Evolutionary conservation across 1,284 basidiomycete genomes (phyloP).

Genomic region (Mrakiaceae sp.): DNA sequence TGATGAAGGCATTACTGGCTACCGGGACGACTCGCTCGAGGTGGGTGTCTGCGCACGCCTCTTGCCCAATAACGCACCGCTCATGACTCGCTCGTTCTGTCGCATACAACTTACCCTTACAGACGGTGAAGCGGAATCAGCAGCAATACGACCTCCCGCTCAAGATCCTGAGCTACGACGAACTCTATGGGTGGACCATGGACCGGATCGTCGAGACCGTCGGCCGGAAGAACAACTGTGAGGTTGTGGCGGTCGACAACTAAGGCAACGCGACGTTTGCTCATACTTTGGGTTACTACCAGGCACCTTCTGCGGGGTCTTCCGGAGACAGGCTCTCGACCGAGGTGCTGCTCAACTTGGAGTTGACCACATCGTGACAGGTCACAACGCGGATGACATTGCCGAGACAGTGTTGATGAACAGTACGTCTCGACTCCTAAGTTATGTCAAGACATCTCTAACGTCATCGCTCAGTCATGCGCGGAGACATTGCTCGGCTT

Average conservation of each 20-base stretch:
- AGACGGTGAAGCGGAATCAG: conserved; percentile 97
- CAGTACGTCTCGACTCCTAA: conserved; percentile 45
- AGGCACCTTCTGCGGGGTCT: conserved; percentile 94
- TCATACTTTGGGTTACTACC: not conserved
- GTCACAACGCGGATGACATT: conserved; percentile 98
- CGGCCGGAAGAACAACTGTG: conserved; percentile 94
- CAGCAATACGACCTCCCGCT: conserved; percentile 89
- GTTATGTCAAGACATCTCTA: not conserved
- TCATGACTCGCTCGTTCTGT: not conserved
- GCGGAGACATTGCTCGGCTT: conserved; percentile 89
- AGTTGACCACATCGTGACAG: conserved; percentile 97
- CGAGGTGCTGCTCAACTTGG: conserved; percentile 77
- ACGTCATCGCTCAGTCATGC: conserved; percentile 60
- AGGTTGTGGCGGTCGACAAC: conserved; percentile 11
- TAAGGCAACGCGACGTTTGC: not conserved
- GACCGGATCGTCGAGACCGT: conserved; percentile 87
- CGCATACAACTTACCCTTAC: conserved; percentile 16
- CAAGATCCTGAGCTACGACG: conserved; percentile 90
- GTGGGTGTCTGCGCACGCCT: conserved; percentile 37
- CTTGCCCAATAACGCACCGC: not conserved
- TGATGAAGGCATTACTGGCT: conserved; percentile 97
- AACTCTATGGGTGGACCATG: conserved; percentile 99
- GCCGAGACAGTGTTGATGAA: conserved; percentile 99
- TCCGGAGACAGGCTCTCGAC: conserved; percentile 89
- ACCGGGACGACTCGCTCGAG: conserved; percentile 93